Evolutionary conservation across 495 filamentous ascomycete genomes (phyloP), one percentile per base, ranked within the genome.

Genomic region (Saxophila tyrrhenica): DNA sequence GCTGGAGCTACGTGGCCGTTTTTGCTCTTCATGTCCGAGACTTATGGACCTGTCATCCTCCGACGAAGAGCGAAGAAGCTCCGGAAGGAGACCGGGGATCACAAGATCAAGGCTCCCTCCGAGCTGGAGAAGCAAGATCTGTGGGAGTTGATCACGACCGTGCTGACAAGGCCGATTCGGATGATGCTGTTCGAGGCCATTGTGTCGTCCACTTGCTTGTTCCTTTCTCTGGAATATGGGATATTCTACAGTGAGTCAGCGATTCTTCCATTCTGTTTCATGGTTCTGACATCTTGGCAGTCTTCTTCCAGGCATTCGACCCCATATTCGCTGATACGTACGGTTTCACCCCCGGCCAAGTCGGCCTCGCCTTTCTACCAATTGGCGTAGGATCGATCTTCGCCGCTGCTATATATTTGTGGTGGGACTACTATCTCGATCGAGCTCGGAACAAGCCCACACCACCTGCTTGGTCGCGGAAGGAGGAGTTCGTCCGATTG

Each of bases 171-270:
- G 19, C 80, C 80, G 0, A 57, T 81, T 19, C 60, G 72, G 1
- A 77, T 83, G 70, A 69, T 83, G 19, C 71, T 67, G 52, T 67
- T 68, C 25, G 85, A 88, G 64, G 75, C 76, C 5, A 74, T 87
- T 24, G 79, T 89, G 19, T 73, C 78, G 22, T 76, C 83, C 32
- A 78, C 73, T 0, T 85, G 82, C 38, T 66, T 87, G 10, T 89
- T 86, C 65, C 73, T 87, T 1, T 74, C 82, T 0, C 67, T 86
- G 2, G 74, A 79, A 15, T 89, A 88, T 63, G 78, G 78, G 7
- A 83, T 89, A 29, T 89, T 90, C 57, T 88, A 86, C 65, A 79
- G 56, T 54, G 24, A 50, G 56, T 48, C 15, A 10, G 15, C 25
- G 22, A 3, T 17, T 8, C 19, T 39, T 17, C 9, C 1, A 7